phyloP scores from a whole-genome alignment of 1,139 yeast species.

The Pichia sorboxylosa region DNA sequence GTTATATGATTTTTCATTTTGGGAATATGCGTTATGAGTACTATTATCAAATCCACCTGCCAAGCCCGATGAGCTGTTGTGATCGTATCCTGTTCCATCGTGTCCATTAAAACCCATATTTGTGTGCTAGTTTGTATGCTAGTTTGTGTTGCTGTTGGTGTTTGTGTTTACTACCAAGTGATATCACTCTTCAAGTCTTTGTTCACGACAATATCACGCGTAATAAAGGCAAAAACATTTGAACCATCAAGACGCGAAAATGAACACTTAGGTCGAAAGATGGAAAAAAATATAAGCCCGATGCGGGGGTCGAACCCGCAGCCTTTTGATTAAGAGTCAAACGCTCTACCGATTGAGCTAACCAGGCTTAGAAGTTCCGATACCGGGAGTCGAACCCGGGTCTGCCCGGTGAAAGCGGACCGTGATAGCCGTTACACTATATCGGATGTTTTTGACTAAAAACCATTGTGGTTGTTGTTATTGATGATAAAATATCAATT shows the following conservation, averaged over 20 bases:
- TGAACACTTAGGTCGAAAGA: too few species aligned
- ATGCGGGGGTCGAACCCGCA: conserved; percentile 32
- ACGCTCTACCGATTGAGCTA: conserved; percentile 30
- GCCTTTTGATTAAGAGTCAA: conserved; percentile 30
- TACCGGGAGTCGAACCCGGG: conserved; percentile 73
- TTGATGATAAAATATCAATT: too few species aligned
- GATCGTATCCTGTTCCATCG: conserved; percentile 5
- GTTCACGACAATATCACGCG: too few species aligned
- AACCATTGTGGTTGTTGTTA: too few species aligned
- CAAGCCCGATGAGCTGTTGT: conserved; percentile 1
- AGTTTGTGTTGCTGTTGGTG: too few species aligned
- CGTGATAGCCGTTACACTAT: conserved; percentile 67
- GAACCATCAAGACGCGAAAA: too few species aligned
- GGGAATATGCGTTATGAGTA: conserved; percentile 29
- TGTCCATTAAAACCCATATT: conserved; percentile 14
- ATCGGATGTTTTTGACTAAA: conserved; percentile 31
- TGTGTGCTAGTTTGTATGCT: conserved; percentile 5
- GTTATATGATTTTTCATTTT: too few species aligned
- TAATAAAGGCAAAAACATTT: too few species aligned
- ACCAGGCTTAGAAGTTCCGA: conserved; percentile 33
- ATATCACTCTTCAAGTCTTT: too few species aligned
- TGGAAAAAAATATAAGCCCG: conserved; percentile 19
- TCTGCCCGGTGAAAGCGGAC: conserved; percentile 68
- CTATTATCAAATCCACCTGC: conserved; percentile 4
- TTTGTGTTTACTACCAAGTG: too few species aligned